Conservation (phyloP, 371 early-diverging fungal genomes). For the Apophysomyces ossiformis region DNA sequence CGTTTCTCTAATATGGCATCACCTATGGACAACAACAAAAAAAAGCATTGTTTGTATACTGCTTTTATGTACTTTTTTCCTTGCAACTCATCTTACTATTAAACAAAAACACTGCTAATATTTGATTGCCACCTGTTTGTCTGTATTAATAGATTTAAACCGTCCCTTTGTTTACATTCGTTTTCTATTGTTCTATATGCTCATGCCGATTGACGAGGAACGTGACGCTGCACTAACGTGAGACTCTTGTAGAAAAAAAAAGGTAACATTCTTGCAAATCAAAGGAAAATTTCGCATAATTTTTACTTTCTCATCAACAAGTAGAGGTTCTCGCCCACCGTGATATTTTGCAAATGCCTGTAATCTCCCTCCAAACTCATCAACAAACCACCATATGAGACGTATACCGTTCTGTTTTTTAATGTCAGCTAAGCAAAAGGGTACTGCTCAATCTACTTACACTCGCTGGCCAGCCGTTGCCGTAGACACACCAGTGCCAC, state of each 20-base stretch:
- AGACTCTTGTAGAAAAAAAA: no score
- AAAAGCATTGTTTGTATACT: constrained; percentile 11
- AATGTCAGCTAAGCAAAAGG: no score
- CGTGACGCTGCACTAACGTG: no score
- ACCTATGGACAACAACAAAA: constrained; percentile 11
- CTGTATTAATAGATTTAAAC: no score
- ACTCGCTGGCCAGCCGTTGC: constrained; percentile 60
- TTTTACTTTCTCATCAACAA: constrained; percentile 84
- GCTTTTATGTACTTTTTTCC: constrained; percentile 9
- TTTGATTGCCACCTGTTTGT: neutral
- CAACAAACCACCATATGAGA: constrained; percentile 93
- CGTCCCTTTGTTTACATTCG: no score
- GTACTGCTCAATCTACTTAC: constrained; percentile 52
- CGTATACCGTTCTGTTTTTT: constrained; percentile 70
- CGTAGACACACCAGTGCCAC: constrained; percentile 33
- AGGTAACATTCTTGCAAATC: no score
- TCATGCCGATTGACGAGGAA: no score
- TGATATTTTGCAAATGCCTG: constrained; percentile 80
- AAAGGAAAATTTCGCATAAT: neutral
- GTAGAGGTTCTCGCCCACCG: constrained; percentile 87
- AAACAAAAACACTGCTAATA: constrained; percentile 7
- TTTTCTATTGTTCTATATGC: no score
- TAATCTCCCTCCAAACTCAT: constrained; percentile 91
- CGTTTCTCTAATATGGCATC: constrained; percentile 9
- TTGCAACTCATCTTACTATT: constrained; percentile 6